These are phyloP conservation scores for Boletus pseudo-olivaceus DNA, from an alignment of 768 basidiomycete species.

Conservation along the genomic window DNA sequence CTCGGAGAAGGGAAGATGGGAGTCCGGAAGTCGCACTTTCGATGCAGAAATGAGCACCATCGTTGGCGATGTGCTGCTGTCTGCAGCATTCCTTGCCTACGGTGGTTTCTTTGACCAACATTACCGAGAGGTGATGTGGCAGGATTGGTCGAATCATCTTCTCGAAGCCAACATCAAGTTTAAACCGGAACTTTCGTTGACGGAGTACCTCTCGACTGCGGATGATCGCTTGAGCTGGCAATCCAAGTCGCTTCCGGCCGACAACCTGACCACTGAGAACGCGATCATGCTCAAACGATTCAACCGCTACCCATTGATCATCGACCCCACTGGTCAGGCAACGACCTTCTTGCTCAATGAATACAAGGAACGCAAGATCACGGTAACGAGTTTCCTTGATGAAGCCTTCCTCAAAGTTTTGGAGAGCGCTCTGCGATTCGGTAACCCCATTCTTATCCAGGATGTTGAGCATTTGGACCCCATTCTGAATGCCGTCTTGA, in stretches of 20 bases:
- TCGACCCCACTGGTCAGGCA: constrained; percentile 98
- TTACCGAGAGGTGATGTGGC: constrained; percentile 96
- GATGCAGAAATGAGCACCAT: constrained; percentile 99
- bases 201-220: constrained; percentile 95
- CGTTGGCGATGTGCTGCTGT: constrained; percentile 92
- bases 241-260: constrained; percentile 90
- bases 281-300: constrained; percentile 99
- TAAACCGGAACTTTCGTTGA: constrained; percentile 87
- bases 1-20: constrained; percentile 93
- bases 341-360: constrained; percentile 92
- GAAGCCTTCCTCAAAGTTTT: constrained; percentile 98
- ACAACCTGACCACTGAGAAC: constrained; percentile 95
- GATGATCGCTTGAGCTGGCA: constrained; percentile 97
- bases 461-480: constrained; percentile 98
- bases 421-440: constrained; percentile 98
- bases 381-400: constrained; percentile 97
- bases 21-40: constrained; percentile 90
- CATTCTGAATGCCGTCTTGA: constrained; percentile 94
- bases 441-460: constrained; percentile 94
- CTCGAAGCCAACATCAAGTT: constrained; percentile 86
- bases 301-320: constrained; percentile 95
- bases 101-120: constrained; percentile 98
- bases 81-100: constrained; percentile 95
- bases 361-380: constrained; percentile 94
- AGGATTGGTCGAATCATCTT: constrained; percentile 89